Conservation (phyloP, 106 monocot species). For the Hemerocallis citrina region DNA sequence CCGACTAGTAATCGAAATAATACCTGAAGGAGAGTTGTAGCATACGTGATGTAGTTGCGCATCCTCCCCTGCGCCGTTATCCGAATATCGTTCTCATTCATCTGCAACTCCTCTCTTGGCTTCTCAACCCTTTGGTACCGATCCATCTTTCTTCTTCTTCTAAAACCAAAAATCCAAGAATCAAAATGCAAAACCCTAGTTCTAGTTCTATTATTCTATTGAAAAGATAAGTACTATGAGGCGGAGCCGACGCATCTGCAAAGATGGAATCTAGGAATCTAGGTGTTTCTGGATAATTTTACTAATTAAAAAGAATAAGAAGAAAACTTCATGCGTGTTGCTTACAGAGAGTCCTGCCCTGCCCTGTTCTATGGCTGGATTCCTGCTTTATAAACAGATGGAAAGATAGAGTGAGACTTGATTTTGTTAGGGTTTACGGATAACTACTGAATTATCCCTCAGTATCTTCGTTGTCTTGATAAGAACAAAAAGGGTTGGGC, state of each 20-base stretch:
- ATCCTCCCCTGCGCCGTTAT: conserved; percentile 19
- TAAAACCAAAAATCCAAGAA: neutral
- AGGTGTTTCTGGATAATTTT: neutral
- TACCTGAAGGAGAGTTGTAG: conserved; percentile 14
- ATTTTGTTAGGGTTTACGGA: neutral
- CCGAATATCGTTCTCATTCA: conserved; percentile 17
- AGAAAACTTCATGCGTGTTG: too few relatives aligned
- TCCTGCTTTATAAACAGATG: neutral
- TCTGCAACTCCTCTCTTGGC: conserved; percentile 10
- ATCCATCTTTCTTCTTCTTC: conserved; percentile 2
- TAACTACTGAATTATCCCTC: neutral
- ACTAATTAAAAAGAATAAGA: neutral
- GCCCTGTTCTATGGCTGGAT: conserved; percentile 6
- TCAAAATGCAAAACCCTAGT: neutral
- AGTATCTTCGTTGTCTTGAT: too few relatives aligned
- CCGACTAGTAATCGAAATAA: too few relatives aligned
- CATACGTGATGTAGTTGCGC: conserved; percentile 19
- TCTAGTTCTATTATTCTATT: too few relatives aligned
- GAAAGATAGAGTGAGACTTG: neutral
- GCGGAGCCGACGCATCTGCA: too few relatives aligned
- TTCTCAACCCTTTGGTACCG: conserved; percentile 23
- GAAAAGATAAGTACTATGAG: neutral
- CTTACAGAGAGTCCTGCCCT: neutral
- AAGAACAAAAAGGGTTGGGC: too few relatives aligned
- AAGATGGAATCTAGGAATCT: too few relatives aligned